These are phyloP conservation scores for Castanea mollissima DNA, from an alignment of 306 rosid genomes.

Conservation along the genomic window DNA sequence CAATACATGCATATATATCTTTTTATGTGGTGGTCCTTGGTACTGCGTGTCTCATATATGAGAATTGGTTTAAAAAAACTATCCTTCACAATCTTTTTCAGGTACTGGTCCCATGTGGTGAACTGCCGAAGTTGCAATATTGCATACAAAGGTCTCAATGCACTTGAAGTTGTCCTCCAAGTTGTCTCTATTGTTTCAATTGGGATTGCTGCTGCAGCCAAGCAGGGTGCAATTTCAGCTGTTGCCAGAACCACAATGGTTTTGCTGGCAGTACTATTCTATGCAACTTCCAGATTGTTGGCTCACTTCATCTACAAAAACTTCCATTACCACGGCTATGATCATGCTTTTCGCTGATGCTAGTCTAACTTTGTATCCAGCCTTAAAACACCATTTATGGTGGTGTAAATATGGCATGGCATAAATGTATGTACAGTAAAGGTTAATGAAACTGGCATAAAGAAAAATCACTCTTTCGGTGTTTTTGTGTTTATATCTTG, in stretches of 20 bases:
- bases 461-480: too few species aligned
- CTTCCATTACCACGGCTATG: constrained; percentile 78
- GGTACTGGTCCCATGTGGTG: constrained; percentile 86
- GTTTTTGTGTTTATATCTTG: too few species aligned
- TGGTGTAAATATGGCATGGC: neutral
- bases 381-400: neutral
- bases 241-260: constrained; percentile 47
- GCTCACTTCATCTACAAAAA: constrained; percentile 70
- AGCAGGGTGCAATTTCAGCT: constrained; percentile 39
- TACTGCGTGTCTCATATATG: neutral
- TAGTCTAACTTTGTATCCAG: neutral
- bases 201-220: constrained; percentile 68
- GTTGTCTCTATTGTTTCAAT: constrained; percentile 51
- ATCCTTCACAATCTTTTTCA: constrained; percentile 16
- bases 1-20: neutral
- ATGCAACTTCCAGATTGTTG: constrained; percentile 67
- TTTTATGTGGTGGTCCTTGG: neutral
- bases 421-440: neutral
- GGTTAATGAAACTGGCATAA: neutral
- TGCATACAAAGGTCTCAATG: constrained; percentile 67
- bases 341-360: constrained; percentile 63
- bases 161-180: constrained; percentile 59
- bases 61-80: neutral
- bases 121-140: constrained; percentile 76
- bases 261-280: constrained; percentile 50